Base-by-base conservation (phyloP, 2,329 filamentous ascomycete genomes). In the Sporothrix schenckii region DNA sequence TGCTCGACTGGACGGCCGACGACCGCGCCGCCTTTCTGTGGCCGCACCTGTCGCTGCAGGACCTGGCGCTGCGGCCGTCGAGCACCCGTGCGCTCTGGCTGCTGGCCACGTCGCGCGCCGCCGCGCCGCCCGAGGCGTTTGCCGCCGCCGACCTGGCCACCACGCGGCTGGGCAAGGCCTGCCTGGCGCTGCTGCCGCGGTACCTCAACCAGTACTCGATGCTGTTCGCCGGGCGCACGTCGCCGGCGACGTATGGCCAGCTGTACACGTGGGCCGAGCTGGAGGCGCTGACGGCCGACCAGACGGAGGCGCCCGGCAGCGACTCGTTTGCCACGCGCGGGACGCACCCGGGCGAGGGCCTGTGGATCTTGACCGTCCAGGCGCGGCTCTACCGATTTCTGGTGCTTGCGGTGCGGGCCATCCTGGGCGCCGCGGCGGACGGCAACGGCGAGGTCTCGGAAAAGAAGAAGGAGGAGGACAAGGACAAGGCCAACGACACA, bases 171-270 rank as follows among this genome's bases (percentile, higher is more conserved):
- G 72, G 69, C 14, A 73, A 72, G 49, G 60, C 69, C 24, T 72
- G 71, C 13, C 60, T 72, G 50, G 72, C 72, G 13, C 68, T 73
- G 34, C 69, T 72, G 68, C 72, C 72, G 53, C 68, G 71, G n/a
- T 73, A 73, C 56, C 71, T 82, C 13, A 75, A 80, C 30, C 27
- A 67, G 1, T 71, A 81, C 69, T 75, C 75, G 27, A 80, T 83
- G 77, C 71, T 79, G 0, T 73, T 83, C 2, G 74, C 79, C 39
- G 78, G 78, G 0, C 74, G 74, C 0, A 74, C 70, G 0, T 70
- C 71, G 0, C 54, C 73, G 0, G 74, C 77, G 1, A 75, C 78
- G 0, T 84, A 84, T 41, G 81, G 82, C 2, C 75, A 76, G 58
- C 69, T 73, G 49, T 68, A 70, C 41, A 50, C 72, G 3, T 73